Percentiles rank a stretch among this genome's conserved stretches.
Conservation (phyloP, 1,284 basidiomycete species). For the Acaromyces ingoldii region DNA sequence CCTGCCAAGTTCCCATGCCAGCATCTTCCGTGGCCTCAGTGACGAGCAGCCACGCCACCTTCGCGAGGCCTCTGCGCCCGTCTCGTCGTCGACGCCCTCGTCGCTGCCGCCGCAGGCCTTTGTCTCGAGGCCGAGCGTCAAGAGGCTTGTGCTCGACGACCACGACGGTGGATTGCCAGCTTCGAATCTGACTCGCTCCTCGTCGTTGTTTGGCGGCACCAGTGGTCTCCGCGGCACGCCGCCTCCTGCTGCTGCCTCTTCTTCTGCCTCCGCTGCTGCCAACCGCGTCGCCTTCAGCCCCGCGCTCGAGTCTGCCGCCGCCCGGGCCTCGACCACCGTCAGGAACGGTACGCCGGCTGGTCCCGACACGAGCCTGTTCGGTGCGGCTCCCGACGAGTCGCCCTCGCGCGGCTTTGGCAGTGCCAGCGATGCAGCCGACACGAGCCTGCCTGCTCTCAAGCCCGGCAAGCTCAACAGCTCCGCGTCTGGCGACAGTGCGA, state of each 20-base stretch:
- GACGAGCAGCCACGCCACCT: slow-evolving; percentile 52
- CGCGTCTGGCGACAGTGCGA: neutral
- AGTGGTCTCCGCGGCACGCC: neutral
- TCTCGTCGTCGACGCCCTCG: slow-evolving; percentile 1
- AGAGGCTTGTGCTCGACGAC: slow-evolving; percentile 80
- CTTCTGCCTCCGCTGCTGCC: slow-evolving; percentile 2
- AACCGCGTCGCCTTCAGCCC: slow-evolving; percentile 38
- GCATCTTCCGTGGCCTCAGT: slow-evolving; percentile 57
- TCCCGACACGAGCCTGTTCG: neutral
- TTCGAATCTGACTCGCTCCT: neutral
- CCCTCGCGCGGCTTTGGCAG: neutral
- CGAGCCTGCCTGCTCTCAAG: neutral
- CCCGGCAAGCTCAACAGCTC: neutral
- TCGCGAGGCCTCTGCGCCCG: slow-evolving; percentile 13
- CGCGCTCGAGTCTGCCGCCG: slow-evolving; percentile 22
- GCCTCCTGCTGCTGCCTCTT: neutral
- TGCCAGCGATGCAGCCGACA: neutral
- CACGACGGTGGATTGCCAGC: slow-evolving; percentile 22
- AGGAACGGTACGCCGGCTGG: neutral
- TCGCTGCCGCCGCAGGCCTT: slow-evolving; percentile 56
- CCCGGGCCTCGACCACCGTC: neutral
- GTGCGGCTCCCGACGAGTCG: neutral
- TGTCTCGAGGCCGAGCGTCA: slow-evolving; percentile 75
- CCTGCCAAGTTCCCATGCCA: too few species aligned
- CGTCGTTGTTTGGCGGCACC: slow-evolving; percentile 1